Percentiles rank a stretch among this genome's conserved stretches.
Evolutionary conservation across 768 basidiomycete species (phyloP).

Genomic region (Trametes villosa): DNA sequence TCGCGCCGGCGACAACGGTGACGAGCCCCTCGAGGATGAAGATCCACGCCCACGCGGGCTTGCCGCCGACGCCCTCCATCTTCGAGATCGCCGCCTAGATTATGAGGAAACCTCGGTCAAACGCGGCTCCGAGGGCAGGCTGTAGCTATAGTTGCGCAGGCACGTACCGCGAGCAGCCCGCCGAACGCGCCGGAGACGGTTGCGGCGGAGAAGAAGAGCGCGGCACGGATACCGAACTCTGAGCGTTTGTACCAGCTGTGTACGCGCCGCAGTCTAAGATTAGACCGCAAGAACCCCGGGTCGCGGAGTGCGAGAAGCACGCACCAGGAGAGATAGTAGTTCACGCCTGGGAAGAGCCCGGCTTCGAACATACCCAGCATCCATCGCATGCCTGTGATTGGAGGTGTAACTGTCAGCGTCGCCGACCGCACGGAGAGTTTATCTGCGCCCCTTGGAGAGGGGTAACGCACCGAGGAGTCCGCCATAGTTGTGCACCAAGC

Average conservation of each 20-base stretch:
- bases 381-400: conserved; percentile 62
- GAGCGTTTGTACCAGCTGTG: conserved; percentile 69
- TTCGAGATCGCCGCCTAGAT: conserved; percentile 63
- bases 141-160: background rate
- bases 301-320: conserved; percentile 23
- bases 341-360: conserved; percentile 55
- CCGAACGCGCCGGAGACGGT: conserved; percentile 85
- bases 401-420: too few relatives aligned
- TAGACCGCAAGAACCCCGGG: conserved; percentile 16
- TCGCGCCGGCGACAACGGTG: conserved; percentile 65
- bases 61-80: conserved; percentile 72
- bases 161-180: conserved; percentile 66
- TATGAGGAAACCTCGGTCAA: background rate
- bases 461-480: conserved; percentile 61
- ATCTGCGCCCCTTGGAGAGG: background rate
- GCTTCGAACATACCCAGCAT: conserved; percentile 78
- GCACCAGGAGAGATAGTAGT: conserved; percentile 75
- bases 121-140: background rate
- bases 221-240: conserved; percentile 66
- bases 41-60: conserved; percentile 71
- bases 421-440: background rate
- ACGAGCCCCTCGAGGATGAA: conserved; percentile 75
- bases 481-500: conserved; percentile 68
- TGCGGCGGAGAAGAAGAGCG: conserved; percentile 60
- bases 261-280: conserved; percentile 16